Evolutionary conservation across 2,329 filamentous ascomycete species (phyloP).

Genomic region (Aspergillus japonicus): DNA sequence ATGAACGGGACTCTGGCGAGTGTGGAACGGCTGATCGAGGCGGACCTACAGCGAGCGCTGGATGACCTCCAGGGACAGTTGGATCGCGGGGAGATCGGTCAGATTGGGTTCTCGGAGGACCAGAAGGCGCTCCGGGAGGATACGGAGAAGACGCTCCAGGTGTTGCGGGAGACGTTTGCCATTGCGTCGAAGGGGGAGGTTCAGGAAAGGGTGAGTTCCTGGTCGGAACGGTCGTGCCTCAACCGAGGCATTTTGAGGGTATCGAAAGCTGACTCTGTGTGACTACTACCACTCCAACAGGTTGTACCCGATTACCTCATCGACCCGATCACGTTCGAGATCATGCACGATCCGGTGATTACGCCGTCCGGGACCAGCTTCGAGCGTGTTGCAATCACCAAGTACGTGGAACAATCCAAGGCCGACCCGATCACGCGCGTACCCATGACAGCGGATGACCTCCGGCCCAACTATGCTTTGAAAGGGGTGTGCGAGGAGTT

Average conservation of each 20-base stretch:
- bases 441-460: slow-evolving; percentile 64
- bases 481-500: slow-evolving; percentile 84
- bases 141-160: slow-evolving; percentile 47
- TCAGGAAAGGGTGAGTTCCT: slow-evolving; percentile 41
- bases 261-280: neutral
- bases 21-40: slow-evolving; percentile 42
- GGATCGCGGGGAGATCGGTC: slow-evolving; percentile 47
- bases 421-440: slow-evolving; percentile 84
- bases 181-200: slow-evolving; percentile 43
- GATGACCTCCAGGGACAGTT: slow-evolving; percentile 35
- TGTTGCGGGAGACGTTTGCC: slow-evolving; percentile 45
- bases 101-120: slow-evolving; percentile 68
- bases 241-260: neutral
- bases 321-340: slow-evolving; percentile 50
- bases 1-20: slow-evolving; percentile 43
- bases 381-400: slow-evolving; percentile 79
- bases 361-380: slow-evolving; percentile 83
- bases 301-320: slow-evolving; percentile 50
- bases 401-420: slow-evolving; percentile 73
- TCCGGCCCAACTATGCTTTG: slow-evolving; percentile 78
- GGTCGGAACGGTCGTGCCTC: neutral
- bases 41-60: slow-evolving; percentile 40
- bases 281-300: slow-evolving; percentile 26
- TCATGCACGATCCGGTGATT: slow-evolving; percentile 53
- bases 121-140: slow-evolving; percentile 57